Evolutionary conservation across 225 moss, liverwort and hornwort species (phyloP).

Genomic region (Pseudisothecium myosuroides): DNA sequence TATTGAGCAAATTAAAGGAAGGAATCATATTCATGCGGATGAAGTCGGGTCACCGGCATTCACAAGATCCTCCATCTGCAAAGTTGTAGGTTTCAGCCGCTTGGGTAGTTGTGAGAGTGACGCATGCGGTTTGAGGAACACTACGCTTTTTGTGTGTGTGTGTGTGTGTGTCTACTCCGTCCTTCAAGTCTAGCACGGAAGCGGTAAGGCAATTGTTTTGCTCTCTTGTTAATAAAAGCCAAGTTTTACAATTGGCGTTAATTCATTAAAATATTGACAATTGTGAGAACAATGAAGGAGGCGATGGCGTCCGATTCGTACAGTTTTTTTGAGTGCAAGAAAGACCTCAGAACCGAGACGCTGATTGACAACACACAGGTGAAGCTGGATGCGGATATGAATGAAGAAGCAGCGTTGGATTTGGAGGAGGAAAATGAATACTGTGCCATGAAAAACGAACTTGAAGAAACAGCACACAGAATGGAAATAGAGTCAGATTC

Average conservation of each 20-base stretch:
- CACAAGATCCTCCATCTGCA: too few species aligned
- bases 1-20: too few species aligned
- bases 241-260: background rate
- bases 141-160: too few species aligned
- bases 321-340: slow-evolving; percentile 23
- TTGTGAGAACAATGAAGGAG: background rate
- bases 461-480: background rate
- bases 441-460: slow-evolving; percentile 10
- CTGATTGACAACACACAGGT: background rate
- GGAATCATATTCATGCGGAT: too few species aligned
- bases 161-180: too few species aligned
- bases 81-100: too few species aligned
- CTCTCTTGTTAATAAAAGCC: too few species aligned
- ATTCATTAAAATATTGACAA: background rate
- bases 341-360: slow-evolving; percentile 7
- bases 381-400: background rate
- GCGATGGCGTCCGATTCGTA: background rate
- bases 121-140: too few species aligned
- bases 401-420: slow-evolving; percentile 1
- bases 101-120: too few species aligned
- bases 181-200: too few species aligned
- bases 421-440: slow-evolving; percentile 18
- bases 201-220: too few species aligned
- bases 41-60: too few species aligned
- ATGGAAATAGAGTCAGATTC: background rate